Evolutionary conservation across 768 basidiomycete species (phyloP).

Genomic region (Amyloporia xantha): DNA sequence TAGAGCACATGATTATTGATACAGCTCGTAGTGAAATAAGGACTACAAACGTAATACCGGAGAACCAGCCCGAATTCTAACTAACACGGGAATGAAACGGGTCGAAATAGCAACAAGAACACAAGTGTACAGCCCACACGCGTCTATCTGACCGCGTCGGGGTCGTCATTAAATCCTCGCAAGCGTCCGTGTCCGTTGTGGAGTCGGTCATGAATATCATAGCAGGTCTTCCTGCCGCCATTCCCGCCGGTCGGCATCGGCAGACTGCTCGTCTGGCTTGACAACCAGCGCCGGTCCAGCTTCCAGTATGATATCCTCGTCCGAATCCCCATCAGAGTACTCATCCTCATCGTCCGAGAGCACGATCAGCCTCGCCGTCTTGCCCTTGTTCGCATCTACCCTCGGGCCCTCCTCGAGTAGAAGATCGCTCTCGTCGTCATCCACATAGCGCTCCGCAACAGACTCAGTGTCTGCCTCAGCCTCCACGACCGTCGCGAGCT

Average conservation of each 20-base stretch:
- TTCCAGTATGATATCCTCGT: slow-evolving; percentile 70
- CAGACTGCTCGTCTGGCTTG: slow-evolving; percentile 25
- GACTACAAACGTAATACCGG: slow-evolving; percentile 1
- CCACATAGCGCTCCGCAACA: slow-evolving; percentile 26
- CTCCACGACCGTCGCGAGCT: slow-evolving; percentile 38
- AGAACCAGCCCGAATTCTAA: neutral
- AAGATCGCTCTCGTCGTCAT: slow-evolving; percentile 29
- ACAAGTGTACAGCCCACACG: neutral
- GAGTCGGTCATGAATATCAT: neutral
- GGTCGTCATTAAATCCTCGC: neutral
- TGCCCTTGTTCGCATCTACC: slow-evolving; percentile 35
- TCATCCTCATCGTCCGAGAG: slow-evolving; percentile 33
- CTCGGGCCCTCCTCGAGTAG: slow-evolving; percentile 55
- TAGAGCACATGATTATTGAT: neutral
- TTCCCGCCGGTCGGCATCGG: neutral
- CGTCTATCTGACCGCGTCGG: slow-evolving; percentile 3
- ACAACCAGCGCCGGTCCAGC: slow-evolving; percentile 59
- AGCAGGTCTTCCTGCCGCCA: slow-evolving; percentile 6
- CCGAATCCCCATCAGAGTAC: slow-evolving; percentile 41
- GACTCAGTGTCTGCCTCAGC: slow-evolving; percentile 30
- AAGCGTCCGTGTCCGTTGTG: slow-evolving; percentile 1
- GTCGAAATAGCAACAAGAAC: neutral
- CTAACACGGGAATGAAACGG: neutral
- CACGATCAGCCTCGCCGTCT: slow-evolving; percentile 24
- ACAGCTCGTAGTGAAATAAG: neutral